Evolutionary conservation across 2,329 filamentous ascomycete species (phyloP), one percentile per base, ranked within the genome.

Genomic region (Monosporascus sp.): DNA sequence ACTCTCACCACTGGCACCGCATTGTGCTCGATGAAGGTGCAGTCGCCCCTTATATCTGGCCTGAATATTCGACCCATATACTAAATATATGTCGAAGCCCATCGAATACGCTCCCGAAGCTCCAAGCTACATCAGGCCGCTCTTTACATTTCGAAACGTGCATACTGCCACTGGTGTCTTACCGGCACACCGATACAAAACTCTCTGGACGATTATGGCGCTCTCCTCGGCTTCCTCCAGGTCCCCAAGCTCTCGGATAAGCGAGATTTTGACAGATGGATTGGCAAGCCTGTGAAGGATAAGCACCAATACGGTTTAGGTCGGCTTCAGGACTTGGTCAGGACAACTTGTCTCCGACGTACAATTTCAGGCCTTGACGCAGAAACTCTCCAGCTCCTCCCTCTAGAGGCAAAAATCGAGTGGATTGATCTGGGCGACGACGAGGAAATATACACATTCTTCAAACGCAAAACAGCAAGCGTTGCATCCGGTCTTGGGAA

Each of bases 171-270:
- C 7, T 75, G 72, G 73, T 74, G 71, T 49, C 59, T 75, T 4
- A 74, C 70, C 0, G 73, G 72, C 7, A 75, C 73, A 0, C 73
- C 72, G 0, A 71, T 75, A 2, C 70, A 73, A 3, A 75, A 76
- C 49, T 62, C 61, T 0, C 60, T 77, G 0, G 68, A 75, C 20
- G 72, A 76, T 54, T 71, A 68, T 24, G 72, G 69, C 0, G 61
- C 72, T 0, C 59, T 76, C 0, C 53, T 74, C 0, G 51, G 51
- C 17, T 75, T 74, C 46, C 41, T 74, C 5, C 20, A 64, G 1
- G 59, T 71, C 7, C 47, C 51, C 0, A 56, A 61, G 0, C 61
- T 71, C 5, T 11, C 31, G 0, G 26, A 44, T 2, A 54, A 51
- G 17, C 14, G 7, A 7, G 41, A 27, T 6, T 59, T 56, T 19